These are phyloP conservation scores for Crithidia brevicula DNA, from an alignment of 208 protist genomes.

Conservation along the genomic window DNA sequence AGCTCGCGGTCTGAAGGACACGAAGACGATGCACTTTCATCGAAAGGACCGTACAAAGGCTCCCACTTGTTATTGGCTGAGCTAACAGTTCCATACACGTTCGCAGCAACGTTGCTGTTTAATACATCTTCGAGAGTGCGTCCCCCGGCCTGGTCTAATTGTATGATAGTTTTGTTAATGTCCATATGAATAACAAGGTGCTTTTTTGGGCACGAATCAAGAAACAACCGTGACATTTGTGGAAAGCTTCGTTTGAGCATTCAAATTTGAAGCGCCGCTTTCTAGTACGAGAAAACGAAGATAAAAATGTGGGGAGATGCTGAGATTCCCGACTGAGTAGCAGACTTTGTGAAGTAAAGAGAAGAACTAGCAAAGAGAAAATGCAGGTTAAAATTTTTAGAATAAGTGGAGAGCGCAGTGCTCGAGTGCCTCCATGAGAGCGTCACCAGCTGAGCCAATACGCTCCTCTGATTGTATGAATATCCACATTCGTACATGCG, in stretches of 20 bases:
- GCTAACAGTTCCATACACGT: slow-evolving; percentile 66
- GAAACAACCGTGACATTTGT: slow-evolving; percentile 57
- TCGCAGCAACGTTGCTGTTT: slow-evolving; percentile 87
- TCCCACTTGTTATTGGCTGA: slow-evolving; percentile 35
- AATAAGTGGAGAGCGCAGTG: no score
- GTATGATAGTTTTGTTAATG: slow-evolving; percentile 92
- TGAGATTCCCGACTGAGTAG: no score
- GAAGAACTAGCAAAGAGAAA: no score
- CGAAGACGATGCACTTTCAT: slow-evolving; percentile 7
- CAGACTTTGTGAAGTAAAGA: no score
- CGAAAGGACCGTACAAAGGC: slow-evolving; percentile 55
- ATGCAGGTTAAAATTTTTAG: no score
- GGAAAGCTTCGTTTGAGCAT: no score
- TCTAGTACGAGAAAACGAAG: slow-evolving; percentile 12
- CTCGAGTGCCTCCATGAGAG: no score
- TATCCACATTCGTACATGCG: no score
- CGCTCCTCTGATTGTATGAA: no score
- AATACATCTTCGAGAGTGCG: slow-evolving; percentile 82
- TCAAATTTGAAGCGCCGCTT: no score
- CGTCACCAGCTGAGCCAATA: no score
- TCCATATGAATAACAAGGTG: slow-evolving; percentile 91
- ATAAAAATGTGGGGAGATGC: background rate
- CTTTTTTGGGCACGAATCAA: slow-evolving; percentile 55
- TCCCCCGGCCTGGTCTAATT: slow-evolving; percentile 78
- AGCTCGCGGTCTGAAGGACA: slow-evolving; percentile 14